Evolutionary conservation across 352 stramenopile species (phyloP).

Genomic region (Phytopythium montanum): DNA sequence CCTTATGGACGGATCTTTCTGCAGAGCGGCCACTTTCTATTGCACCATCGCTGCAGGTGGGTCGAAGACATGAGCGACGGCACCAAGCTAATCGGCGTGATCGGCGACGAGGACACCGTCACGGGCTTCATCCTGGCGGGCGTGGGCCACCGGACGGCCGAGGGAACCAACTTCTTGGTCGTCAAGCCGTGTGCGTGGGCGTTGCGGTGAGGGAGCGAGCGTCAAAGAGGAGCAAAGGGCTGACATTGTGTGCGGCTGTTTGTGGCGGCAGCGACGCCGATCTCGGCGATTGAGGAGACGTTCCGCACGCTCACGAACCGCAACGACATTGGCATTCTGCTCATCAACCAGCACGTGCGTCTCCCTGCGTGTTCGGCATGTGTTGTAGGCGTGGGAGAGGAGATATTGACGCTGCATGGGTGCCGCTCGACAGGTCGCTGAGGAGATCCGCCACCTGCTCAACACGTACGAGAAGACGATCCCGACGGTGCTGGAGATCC

Average conservation of each 20-base stretch:
- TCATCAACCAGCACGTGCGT: constrained; percentile 98
- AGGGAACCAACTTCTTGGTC: constrained; percentile 97
- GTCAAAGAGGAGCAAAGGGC: not conserved
- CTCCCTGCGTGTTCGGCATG: not conserved
- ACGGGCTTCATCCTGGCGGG: constrained; percentile 97
- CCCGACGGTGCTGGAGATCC: constrained; percentile 98
- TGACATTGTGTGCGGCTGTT: not conserved
- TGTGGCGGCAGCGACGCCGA: constrained; percentile 65
- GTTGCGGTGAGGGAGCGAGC: not conserved
- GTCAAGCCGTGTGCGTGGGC: constrained; percentile 91
- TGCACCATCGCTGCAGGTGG: not conserved
- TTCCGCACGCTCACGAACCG: constrained; percentile 92
- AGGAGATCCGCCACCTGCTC: constrained; percentile 97
- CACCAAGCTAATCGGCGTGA: constrained; percentile 87
- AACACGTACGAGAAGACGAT: constrained; percentile 98
- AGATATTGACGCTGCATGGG: not conserved
- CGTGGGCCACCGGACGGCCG: constrained; percentile 93
- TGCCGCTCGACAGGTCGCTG: constrained; percentile 74
- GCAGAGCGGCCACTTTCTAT: not conserved
- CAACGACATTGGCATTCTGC: constrained; percentile 97
- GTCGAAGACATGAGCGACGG: constrained; percentile 51
- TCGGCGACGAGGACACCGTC: constrained; percentile 96
- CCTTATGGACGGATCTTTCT: constrained; percentile 4
- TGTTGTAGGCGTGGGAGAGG: not conserved
- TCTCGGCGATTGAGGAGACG: constrained; percentile 88